Percentiles rank a stretch among this genome's conserved stretches.
Evolutionary conservation across 306 rosid genomes (phyloP).

Genomic region (Vigna reflexopilosa): DNA sequence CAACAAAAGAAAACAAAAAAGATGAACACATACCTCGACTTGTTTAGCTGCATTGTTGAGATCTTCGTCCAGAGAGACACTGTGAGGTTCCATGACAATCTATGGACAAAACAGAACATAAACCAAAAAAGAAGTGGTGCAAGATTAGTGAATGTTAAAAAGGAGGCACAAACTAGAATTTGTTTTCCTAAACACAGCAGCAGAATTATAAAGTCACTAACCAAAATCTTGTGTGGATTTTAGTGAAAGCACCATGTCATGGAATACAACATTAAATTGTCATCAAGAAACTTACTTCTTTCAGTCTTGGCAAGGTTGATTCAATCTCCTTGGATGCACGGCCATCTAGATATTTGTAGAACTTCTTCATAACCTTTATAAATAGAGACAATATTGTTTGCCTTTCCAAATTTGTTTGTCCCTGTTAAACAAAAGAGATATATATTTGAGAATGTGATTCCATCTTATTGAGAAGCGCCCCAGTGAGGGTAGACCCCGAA

Average conservation of each 20-base stretch:
- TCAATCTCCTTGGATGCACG: slow-evolving; percentile 75
- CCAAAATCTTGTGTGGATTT: slow-evolving; percentile 5
- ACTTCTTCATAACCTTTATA: slow-evolving; percentile 83
- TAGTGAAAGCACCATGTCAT: slow-evolving; percentile 29
- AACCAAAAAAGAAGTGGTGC: neutral
- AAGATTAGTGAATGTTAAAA: slow-evolving; percentile 23
- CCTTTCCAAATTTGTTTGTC: slow-evolving; percentile 74
- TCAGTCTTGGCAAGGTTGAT: slow-evolving; percentile 79
- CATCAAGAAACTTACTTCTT: slow-evolving; percentile 63
- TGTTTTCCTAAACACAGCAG: slow-evolving; percentile 2
- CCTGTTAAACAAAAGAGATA: slow-evolving; percentile 53
- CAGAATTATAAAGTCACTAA: slow-evolving; percentile 18
- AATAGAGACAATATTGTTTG: slow-evolving; percentile 82
- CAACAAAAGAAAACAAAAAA: neutral
- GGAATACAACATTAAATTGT: slow-evolving; percentile 3
- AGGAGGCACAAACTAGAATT: slow-evolving; percentile 1
- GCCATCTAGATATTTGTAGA: slow-evolving; percentile 64
- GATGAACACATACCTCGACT: slow-evolving; percentile 64
- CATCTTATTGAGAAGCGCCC: slow-evolving; percentile 18
- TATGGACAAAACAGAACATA: slow-evolving; percentile 42
- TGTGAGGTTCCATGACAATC: slow-evolving; percentile 79
- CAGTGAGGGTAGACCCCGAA: slow-evolving; percentile 7
- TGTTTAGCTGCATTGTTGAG: slow-evolving; percentile 79
- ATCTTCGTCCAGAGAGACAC: slow-evolving; percentile 82
- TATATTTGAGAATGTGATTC: slow-evolving; percentile 33